Conservation (phyloP, 202 grass and related monocot genomes). For the Zoysia matrella region DNA sequence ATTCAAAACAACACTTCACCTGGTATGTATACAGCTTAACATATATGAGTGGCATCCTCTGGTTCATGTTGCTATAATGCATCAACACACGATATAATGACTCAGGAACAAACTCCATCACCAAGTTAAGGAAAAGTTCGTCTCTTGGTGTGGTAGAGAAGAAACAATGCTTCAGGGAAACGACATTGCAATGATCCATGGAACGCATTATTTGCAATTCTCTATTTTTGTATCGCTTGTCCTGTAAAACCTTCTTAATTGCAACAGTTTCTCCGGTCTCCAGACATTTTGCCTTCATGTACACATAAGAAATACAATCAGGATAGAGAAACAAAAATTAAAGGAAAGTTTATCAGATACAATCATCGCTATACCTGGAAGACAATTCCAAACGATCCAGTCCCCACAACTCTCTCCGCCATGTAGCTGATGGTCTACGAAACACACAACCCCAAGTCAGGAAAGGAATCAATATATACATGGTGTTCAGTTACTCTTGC, state of each 20-base stretch:
- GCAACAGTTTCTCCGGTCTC: conserved; percentile 62
- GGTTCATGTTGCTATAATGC: conserved; percentile 72
- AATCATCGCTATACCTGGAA: conserved; percentile 49
- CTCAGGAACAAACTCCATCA: conserved; percentile 57
- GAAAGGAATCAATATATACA: conserved; percentile 29
- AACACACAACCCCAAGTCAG: conserved; percentile 33
- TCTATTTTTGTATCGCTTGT: conserved; percentile 60
- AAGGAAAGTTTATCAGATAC: conserved; percentile 7
- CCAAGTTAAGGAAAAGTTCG: too few species aligned
- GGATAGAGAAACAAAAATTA: not conserved
- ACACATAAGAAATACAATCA: conserved; percentile 1
- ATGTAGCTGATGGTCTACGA: conserved; percentile 69
- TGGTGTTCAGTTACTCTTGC: not conserved
- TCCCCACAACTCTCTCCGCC: conserved; percentile 70
- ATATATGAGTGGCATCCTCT: conserved; percentile 16
- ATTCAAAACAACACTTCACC: conserved; percentile 31
- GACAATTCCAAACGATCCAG: conserved; percentile 68
- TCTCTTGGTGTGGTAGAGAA: too few species aligned
- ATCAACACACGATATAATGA: conserved; percentile 65
- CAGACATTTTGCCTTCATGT: conserved; percentile 56
- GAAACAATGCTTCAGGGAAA: too few species aligned
- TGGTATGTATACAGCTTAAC: conserved; percentile 57
- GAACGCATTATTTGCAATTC: conserved; percentile 63
- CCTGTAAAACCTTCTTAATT: conserved; percentile 9
- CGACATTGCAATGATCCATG: conserved; percentile 63